Evolutionary conservation across 2,329 filamentous ascomycete species (phyloP), one percentile per base, ranked within the genome.

Genomic region (Xylariomycetidae sp.): DNA sequence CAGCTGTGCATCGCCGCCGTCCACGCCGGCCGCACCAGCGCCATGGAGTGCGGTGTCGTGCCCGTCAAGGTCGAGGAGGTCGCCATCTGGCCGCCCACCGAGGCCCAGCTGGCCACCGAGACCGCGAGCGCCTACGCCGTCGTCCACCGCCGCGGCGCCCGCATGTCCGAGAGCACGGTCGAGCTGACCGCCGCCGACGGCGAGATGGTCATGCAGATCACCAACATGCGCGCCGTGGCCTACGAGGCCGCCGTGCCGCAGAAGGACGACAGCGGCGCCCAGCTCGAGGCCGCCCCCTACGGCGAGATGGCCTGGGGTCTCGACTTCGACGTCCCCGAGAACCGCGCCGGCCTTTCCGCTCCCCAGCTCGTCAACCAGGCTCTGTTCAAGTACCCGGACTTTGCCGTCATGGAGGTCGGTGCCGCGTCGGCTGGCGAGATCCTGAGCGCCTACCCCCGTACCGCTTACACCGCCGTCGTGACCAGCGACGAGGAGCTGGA

Each of bases 231-330:
- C n/a, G 31, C 37, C 15, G 40, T 38, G 4, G 27, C 17, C 7
- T 56, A 57, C 32, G 56, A 58, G 29, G 54, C 52, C 9, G 53
- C 49, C 3, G 46, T 58, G 7, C 49, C 53, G 1, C 50, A 52
- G 31, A 46, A 43, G 25, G 30, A 33, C 1, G 39, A 41, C 13
- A 29, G 26, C 4, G 34, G 38, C 3, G n/a, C n/a, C n/a, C n/a
- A n/a, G n/a, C 29, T 48, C 6, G 26, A 37, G 29, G 33, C 40
- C 10, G 40, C 39, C 8, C 44, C 49, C 2, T 55, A 53, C 29
- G 47, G 47, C 2, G 42, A 52, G 34, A 47, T 56, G 40, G 31
- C 31, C 15, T 56, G 49, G 49, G 34, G 47, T 24, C 44, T 37
- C 8, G 53, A 55, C 28, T 26, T 55, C 19, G 50, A 51, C 19